These are phyloP conservation scores for Colletotrichum tropicicola DNA, from an alignment of 2,329 filamentous ascomycete genomes.

Conservation along the genomic window DNA sequence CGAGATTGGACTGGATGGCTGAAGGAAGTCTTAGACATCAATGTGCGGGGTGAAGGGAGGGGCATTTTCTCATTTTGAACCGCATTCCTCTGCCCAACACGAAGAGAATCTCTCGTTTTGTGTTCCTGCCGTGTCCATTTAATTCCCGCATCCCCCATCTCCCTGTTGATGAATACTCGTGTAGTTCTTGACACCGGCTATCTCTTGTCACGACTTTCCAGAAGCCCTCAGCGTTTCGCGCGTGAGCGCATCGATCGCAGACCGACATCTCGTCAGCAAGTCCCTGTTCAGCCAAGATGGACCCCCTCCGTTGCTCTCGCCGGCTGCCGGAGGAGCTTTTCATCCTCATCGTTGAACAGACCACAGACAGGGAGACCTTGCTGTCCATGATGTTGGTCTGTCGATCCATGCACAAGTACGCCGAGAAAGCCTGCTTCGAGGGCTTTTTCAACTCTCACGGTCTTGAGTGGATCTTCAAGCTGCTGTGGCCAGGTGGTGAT, in stretches of 20 bases:
- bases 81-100: neutral
- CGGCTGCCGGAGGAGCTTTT: neutral
- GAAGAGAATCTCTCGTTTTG: neutral
- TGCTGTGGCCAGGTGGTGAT: neutral
- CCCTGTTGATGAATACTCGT: too few relatives aligned
- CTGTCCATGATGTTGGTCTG: neutral
- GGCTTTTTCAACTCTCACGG: neutral
- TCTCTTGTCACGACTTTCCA: too few relatives aligned
- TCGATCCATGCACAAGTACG: neutral
- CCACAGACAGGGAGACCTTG: neutral
- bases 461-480: neutral
- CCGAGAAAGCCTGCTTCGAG: neutral
- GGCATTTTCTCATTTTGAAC: neutral
- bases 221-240: too few relatives aligned
- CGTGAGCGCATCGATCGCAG: too few relatives aligned
- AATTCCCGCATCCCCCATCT: too few relatives aligned
- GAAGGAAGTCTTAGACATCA: neutral
- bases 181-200: too few relatives aligned
- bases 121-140: too few relatives aligned
- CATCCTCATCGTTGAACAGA: neutral
- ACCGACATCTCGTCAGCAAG: too few relatives aligned
- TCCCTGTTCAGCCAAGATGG: too few relatives aligned
- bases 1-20: neutral
- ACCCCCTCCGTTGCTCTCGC: neutral
- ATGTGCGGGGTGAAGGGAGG: neutral